Evolutionary conservation across 1,139 yeast genomes (phyloP).

Genomic region (Wickerhamiella pararugosa): DNA sequence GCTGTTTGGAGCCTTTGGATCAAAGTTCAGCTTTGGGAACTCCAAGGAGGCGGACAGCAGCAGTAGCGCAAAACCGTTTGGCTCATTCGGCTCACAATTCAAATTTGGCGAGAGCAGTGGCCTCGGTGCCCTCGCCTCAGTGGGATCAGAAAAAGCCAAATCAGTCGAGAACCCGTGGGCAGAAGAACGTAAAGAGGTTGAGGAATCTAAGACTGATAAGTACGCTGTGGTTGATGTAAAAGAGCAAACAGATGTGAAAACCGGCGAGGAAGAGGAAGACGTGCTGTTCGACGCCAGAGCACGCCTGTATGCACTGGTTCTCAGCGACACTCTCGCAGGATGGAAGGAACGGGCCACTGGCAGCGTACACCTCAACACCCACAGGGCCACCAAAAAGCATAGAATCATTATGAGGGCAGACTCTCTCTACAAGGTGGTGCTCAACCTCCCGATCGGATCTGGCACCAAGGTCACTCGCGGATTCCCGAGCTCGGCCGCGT

Average conservation of each 20-base stretch:
- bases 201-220: constrained; percentile 6
- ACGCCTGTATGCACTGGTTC: constrained; percentile 61
- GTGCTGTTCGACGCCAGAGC: constrained; percentile 58
- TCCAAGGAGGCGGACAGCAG: no score
- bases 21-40: no score
- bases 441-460: constrained; percentile 52
- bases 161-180: constrained; percentile 13
- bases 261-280: constrained; percentile 85
- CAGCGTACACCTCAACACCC: constrained; percentile 59
- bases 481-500: constrained; percentile 63
- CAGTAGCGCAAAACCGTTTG: not conserved
- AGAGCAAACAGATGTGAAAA: constrained; percentile 31
- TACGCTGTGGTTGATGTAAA: constrained; percentile 15
- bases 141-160: constrained; percentile 1
- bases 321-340: constrained; percentile 43
- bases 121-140: not conserved
- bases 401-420: constrained; percentile 85
- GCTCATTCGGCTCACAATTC: constrained; percentile 3
- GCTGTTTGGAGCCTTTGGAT: no score
- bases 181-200: constrained; percentile 6
- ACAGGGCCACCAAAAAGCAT: constrained; percentile 27
- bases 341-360: constrained; percentile 98
- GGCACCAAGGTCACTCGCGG: constrained; percentile 57
- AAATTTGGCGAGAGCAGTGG: constrained; percentile 1
- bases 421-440: constrained; percentile 66